These are phyloP conservation scores for Cercospora berteroae DNA, from an alignment of 2,329 filamentous ascomycete genomes.

Conservation along the genomic window DNA sequence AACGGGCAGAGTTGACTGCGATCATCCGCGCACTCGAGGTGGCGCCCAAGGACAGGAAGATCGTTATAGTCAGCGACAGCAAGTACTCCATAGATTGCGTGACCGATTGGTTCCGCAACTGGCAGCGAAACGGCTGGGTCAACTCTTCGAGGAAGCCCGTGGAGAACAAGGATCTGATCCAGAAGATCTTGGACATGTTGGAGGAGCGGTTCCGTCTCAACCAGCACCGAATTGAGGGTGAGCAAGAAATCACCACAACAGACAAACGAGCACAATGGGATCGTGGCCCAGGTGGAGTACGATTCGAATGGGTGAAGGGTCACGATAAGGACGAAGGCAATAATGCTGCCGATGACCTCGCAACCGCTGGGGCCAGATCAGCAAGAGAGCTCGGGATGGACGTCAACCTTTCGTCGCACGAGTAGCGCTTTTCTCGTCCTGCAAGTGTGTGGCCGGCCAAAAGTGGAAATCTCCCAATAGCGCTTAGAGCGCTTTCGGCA, in stretches of 20 bases:
- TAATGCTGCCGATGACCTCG: conserved; percentile 73
- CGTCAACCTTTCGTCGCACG: conserved; percentile 7
- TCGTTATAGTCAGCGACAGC: conserved; percentile 84
- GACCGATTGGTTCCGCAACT: conserved; percentile 76
- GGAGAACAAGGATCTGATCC: conserved; percentile 82
- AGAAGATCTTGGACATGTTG: conserved; percentile 68
- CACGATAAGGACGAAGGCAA: conserved; percentile 74
- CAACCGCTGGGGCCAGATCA: conserved; percentile 62
- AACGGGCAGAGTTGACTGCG: conserved; percentile 90
- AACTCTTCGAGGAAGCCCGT: conserved; percentile 69
- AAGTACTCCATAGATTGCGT: conserved; percentile 88
- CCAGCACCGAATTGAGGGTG: conserved; percentile 27
- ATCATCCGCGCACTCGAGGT: conserved; percentile 79
- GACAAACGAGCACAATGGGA: conserved; percentile 34
- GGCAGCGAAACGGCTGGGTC: conserved; percentile 75
- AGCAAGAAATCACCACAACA: conserved; percentile 10
- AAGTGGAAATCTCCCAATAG: too few species aligned
- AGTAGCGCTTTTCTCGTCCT: neutral
- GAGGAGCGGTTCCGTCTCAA: conserved; percentile 52
- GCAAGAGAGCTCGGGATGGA: conserved; percentile 33
- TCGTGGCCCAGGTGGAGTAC: conserved; percentile 38
- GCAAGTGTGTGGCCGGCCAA: neutral
- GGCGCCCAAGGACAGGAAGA: conserved; percentile 63
- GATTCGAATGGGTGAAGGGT: conserved; percentile 87
- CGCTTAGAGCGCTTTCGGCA: neutral